Evolutionary conservation across 2,329 filamentous ascomycete genomes (phyloP), one percentile per base, ranked within the genome.

Genomic region (Camillea tinctor): DNA sequence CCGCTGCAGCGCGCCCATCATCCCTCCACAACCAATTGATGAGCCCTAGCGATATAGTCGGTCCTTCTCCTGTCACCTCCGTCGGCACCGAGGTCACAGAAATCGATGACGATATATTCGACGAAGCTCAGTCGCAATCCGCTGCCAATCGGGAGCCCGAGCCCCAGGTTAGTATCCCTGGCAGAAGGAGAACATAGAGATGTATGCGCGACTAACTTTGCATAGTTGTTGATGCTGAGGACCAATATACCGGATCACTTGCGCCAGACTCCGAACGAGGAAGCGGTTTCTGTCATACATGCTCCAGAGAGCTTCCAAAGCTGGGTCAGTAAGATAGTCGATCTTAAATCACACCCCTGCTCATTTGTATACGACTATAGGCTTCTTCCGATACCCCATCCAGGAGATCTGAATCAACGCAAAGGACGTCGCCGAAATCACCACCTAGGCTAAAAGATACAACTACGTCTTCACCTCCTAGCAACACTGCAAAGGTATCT

Each of bases 201-300:
- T 44, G 7, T 44, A n/a, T 52, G 23, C 24, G 44, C 54, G 8
- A 21, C 36, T 44, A 11, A 44, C 26, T 44, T 44, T 6, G 73
- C 58, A 56, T 50, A 84, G 81, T 73, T 83, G 51, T 74, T 80
- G 58, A 80, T 84, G 77, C 74, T 87, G 17, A 79, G 77, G 56
- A 89, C 86, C 4, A 84, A 81, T 62, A 69, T 89, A 9, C 76
- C 85, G 2, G 84, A 86, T 50, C 78, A 81, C 60, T 69, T 88
- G 73, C 79, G 87, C 72, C 81, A 82, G 55, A 77, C 79, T 56
- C 83, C 84, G 22, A 88, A 87, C 62, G 92, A 96, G 66, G 92
- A 93, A 66, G 89, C 92, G 22, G 84, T 92, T 56, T 97, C 93
- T 1, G 93, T 96, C 57, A 97, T 97, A 67, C 93, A 97, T 80